Evolutionary conservation across 345 rosid species (phyloP), one percentile per base, ranked within the genome.

Genomic region (Theobroma cacao): DNA sequence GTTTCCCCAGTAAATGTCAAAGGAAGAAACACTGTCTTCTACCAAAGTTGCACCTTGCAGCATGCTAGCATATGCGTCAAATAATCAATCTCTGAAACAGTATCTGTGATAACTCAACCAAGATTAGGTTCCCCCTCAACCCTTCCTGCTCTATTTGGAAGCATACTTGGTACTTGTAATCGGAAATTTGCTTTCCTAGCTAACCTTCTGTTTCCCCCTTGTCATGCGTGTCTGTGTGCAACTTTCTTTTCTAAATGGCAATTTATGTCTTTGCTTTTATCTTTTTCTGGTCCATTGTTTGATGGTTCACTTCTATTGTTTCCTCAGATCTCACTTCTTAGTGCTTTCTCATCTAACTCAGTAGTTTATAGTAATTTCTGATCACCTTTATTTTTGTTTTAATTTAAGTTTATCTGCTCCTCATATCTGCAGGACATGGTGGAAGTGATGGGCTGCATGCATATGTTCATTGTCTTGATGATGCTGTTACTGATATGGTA

Each of bases 391-490:
- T 43, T 17, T 52, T 40, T 30, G 14, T 31, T 72, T 60, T 61
- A 31, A 43, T 56, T 18, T 55, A 12, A 75, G 74, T 58, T 82
- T 18, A 43, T 74, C 36, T 47, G 33, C 40, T 22, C 18, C 8
- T 20, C 12, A 56, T 77, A 55, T 72, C 43, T 80, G 20, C 75
- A 96, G 99, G 99, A 59, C 99, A 96, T 72, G 99, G 99, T 63
- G 72, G 72, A 64, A 64, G 70, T 41, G 41, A 66, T 55, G 79
- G 62, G 24, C 60, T 55, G 3, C 64, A 36, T 56, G 79, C 56
- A 55, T 91, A 89, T 59, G 94, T 96, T 80, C 97, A 88, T 82
- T 96, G 98, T 75, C 93, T 94, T 52, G 95, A 94, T 81, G 84
- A 84, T 48, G 93, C 91, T 43, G 97, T 92, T 3, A 79, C 79